Conservation (phyloP, 108 stramenopile genomes). For the Cyclotella baltica region DNA sequence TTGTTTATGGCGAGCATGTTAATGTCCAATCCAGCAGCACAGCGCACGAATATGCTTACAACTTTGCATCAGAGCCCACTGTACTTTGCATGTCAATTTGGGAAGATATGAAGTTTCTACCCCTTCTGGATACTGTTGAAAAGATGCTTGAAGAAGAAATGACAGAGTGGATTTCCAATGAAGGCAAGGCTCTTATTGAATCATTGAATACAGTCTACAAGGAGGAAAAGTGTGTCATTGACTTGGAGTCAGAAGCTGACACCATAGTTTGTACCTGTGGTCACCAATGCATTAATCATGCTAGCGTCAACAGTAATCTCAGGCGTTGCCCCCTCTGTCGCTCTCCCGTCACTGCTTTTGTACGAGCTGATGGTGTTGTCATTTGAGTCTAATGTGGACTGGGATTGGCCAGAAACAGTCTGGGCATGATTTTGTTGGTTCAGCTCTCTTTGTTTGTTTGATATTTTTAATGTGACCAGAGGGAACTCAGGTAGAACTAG, state of each 20-base stretch:
- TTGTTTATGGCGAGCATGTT: neutral
- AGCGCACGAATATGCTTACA: neutral
- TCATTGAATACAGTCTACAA: neutral
- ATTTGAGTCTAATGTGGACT: too few relatives aligned
- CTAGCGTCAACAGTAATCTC: neutral
- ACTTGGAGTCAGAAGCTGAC: slow-evolving; percentile 10
- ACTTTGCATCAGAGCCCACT: neutral
- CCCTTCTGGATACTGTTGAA: slow-evolving; percentile 1
- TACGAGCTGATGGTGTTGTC: neutral
- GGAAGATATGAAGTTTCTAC: slow-evolving; percentile 11
- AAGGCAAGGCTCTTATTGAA: slow-evolving; percentile 1
- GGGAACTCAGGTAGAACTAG: too few relatives aligned
- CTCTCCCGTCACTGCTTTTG: slow-evolving; percentile 4
- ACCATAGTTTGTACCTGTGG: slow-evolving; percentile 11
- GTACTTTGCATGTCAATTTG: slow-evolving; percentile 11
- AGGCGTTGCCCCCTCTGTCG: slow-evolving; percentile 8
- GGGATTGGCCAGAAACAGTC: too few relatives aligned
- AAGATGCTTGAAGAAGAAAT: slow-evolving; percentile 5
- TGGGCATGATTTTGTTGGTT: too few relatives aligned
- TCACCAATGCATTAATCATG: slow-evolving; percentile 9
- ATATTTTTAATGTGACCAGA: too few relatives aligned
- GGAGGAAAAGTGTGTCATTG: slow-evolving; percentile 11
- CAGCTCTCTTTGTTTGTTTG: too few relatives aligned
- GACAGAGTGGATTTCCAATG: neutral
- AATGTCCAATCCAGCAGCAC: neutral